phyloP scores from a whole-genome alignment of 2,329 filamentous ascomycete genomes.

The Penicillium sp. region DNA sequence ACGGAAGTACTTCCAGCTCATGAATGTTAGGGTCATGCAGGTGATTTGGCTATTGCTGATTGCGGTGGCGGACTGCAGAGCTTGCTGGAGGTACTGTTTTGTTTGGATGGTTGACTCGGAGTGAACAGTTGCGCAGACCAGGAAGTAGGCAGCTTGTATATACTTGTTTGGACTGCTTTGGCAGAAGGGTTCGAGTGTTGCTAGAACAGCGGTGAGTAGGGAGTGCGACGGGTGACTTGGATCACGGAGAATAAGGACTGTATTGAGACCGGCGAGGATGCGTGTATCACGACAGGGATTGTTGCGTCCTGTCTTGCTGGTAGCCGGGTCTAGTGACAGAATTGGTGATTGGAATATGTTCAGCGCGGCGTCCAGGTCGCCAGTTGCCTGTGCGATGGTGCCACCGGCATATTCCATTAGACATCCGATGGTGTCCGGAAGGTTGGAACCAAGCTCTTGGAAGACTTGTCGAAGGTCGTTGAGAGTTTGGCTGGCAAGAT shows the following conservation, averaged over 20 bases:
- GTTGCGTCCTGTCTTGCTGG: constrained; percentile 39
- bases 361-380: constrained; percentile 67
- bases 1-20: constrained; percentile 78
- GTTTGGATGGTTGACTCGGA: constrained; percentile 68
- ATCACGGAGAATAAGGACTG: constrained; percentile 69
- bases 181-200: constrained; percentile 66
- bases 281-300: constrained; percentile 62
- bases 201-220: constrained; percentile 60
- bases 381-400: constrained; percentile 72
- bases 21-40: constrained; percentile 79
- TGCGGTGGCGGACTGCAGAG: constrained; percentile 66
- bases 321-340: constrained; percentile 53
- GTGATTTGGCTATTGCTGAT: constrained; percentile 75
- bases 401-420: constrained; percentile 70
- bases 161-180: constrained; percentile 67
- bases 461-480: constrained; percentile 51
- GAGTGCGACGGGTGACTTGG: constrained; percentile 56
- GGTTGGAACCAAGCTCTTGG: constrained; percentile 43
- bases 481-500: constrained; percentile 58
- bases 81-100: constrained; percentile 73
- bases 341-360: constrained; percentile 61
- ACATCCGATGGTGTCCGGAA: constrained; percentile 46
- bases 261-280: constrained; percentile 63
- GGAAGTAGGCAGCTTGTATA: constrained; percentile 72
- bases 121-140: constrained; percentile 68